Evolutionary conservation across 2,329 filamentous ascomycete genomes (phyloP).

Genomic region (Neocucurbitaria cava): DNA sequence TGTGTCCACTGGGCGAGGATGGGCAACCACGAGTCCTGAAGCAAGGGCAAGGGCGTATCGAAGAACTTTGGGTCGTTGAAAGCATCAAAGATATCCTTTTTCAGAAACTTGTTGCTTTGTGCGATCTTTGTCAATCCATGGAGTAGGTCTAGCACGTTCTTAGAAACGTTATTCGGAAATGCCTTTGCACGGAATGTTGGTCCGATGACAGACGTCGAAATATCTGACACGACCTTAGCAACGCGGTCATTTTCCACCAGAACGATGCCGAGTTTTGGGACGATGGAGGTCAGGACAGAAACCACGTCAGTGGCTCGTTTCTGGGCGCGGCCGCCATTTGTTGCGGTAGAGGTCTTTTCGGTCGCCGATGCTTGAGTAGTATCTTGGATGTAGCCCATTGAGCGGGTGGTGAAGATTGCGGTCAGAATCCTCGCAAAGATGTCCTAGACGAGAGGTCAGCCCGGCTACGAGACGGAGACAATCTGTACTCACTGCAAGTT

Average conservation of each 20-base stretch:
- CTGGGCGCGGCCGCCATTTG: conserved; percentile 51
- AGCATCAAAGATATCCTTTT: conserved; percentile 87
- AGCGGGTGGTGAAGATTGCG: conserved; percentile 91
- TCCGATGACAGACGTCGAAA: conserved; percentile 82
- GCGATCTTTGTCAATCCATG: conserved; percentile 78
- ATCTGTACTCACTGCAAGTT: conserved; percentile 74
- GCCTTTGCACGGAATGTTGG: conserved; percentile 82
- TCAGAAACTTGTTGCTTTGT: conserved; percentile 87
- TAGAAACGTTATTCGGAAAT: conserved; percentile 85
- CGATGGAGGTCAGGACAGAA: conserved; percentile 76
- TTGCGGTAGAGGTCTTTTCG: conserved; percentile 27
- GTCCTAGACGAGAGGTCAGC: conserved; percentile 63
- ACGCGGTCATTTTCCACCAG: conserved; percentile 87
- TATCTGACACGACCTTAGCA: conserved; percentile 75
- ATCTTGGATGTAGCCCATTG: conserved; percentile 73
- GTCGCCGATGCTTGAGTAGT: conserved; percentile 43
- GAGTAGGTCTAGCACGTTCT: conserved; percentile 73
- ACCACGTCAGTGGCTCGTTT: conserved; percentile 68
- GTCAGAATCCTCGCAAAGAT: conserved; percentile 86
- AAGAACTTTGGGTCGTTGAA: conserved; percentile 93
- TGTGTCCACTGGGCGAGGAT: conserved; percentile 84
- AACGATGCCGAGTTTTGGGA: conserved; percentile 81
- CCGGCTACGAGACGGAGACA: not conserved
- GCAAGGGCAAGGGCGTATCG: conserved; percentile 68
- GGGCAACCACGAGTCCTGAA: conserved; percentile 79